Percentiles rank a stretch among this genome's conserved stretches.
These are phyloP conservation scores for Salix exigua DNA, from an alignment of 345 rosid genomes.

Conservation along the genomic window DNA sequence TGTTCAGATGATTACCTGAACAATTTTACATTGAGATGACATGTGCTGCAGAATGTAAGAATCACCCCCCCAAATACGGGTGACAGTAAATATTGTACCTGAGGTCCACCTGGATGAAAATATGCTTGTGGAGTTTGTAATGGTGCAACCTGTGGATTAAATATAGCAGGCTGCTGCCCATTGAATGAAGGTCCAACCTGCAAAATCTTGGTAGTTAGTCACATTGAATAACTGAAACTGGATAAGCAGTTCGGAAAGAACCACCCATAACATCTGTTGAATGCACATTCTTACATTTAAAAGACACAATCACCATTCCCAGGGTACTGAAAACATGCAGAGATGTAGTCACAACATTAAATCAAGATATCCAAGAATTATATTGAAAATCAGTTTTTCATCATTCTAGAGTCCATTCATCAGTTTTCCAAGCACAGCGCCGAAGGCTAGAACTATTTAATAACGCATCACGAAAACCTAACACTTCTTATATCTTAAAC, in stretches of 20 bases:
- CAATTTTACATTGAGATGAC: conserved; percentile 1
- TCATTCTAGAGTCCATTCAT: not conserved
- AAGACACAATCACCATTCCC: not conserved
- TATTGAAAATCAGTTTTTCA: not conserved
- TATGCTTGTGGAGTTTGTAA: conserved; percentile 57
- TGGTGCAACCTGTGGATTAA: conserved; percentile 51
- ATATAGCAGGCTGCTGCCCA: conserved; percentile 71
- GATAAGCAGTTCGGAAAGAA: not conserved
- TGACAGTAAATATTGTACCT: conserved; percentile 38
- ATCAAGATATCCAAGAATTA: not conserved
- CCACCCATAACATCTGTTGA: not conserved
- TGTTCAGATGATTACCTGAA: not conserved
- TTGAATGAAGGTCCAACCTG: conserved; percentile 59
- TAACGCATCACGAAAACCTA: not conserved
- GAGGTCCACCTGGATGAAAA: conserved; percentile 72
- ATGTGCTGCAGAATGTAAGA: not conserved
- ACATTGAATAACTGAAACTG: conserved; percentile 1
- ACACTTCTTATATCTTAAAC: not conserved
- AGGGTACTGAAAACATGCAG: not conserved
- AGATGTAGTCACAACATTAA: not conserved
- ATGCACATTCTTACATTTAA: not conserved
- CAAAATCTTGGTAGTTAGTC: conserved; percentile 21
- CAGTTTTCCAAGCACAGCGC: not conserved
- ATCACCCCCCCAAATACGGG: not conserved
- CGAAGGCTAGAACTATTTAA: not conserved